These are phyloP conservation scores for Microbotryum silenes-acaulis DNA, from an alignment of 1,284 basidiomycete species.

Conservation along the genomic window DNA sequence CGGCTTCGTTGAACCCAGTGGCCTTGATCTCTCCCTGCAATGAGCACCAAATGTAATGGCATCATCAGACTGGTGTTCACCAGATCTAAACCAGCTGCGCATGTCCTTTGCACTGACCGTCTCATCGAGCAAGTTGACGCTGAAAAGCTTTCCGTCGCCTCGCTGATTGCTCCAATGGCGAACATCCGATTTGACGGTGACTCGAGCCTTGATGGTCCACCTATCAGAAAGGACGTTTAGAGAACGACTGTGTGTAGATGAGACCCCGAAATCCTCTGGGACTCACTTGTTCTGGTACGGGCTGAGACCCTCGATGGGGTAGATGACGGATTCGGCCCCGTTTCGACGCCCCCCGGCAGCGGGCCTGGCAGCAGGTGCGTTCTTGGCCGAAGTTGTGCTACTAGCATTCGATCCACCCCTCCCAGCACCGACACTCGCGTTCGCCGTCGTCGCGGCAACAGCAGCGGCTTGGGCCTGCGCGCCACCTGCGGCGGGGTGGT, in stretches of 20 bases:
- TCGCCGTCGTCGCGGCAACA: neutral
- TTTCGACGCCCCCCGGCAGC: conserved; percentile 3
- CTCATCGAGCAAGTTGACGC: conserved; percentile 87
- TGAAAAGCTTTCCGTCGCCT: conserved; percentile 95
- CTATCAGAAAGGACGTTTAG: conserved; percentile 24
- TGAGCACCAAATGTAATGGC: too few relatives aligned
- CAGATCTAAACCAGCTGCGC: neutral
- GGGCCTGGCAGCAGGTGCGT: conserved; percentile 20
- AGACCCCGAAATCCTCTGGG: neutral
- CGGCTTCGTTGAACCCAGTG: conserved; percentile 84
- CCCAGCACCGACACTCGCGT: neutral
- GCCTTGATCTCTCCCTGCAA: conserved; percentile 71
- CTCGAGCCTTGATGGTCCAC: conserved; percentile 95
- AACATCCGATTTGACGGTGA: conserved; percentile 83
- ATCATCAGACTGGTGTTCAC: neutral
- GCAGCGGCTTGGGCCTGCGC: neutral
- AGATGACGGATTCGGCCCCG: conserved; percentile 46
- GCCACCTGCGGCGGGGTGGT: conserved; percentile 37
- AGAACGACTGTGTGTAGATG: neutral
- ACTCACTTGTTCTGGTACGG: conserved; percentile 87
- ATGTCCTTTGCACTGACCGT: conserved; percentile 46
- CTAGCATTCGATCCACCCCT: conserved; percentile 27
- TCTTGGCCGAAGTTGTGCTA: conserved; percentile 15
- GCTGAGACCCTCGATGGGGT: conserved; percentile 88
- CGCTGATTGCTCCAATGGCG: conserved; percentile 80